Conservation (phyloP, 306 rosid genomes). For the Oemleria cerasiformis region DNA sequence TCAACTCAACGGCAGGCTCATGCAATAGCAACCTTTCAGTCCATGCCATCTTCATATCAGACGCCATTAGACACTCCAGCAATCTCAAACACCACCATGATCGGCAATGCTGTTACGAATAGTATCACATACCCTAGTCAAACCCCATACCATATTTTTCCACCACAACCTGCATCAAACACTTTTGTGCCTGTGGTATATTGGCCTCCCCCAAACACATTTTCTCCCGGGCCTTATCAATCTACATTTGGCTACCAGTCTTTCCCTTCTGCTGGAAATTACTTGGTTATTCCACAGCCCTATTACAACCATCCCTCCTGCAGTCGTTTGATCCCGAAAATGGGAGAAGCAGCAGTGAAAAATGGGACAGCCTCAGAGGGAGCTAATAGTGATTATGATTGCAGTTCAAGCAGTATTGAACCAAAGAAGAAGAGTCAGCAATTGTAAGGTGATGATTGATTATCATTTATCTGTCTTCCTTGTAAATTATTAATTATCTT, state of each 20-base stretch:
- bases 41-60: constrained; percentile 42
- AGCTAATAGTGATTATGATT: constrained; percentile 42
- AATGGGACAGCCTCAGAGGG: constrained; percentile 35
- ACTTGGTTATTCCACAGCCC: constrained; percentile 54
- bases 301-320: constrained; percentile 34
- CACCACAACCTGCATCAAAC: constrained; percentile 43
- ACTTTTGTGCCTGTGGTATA: constrained; percentile 63
- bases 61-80: constrained; percentile 30
- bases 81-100: constrained; percentile 28
- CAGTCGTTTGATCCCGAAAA: constrained; percentile 32
- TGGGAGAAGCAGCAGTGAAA: constrained; percentile 36
- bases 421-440: constrained; percentile 29
- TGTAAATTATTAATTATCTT: background rate
- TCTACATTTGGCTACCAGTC: constrained; percentile 50
- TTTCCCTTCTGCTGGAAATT: constrained; percentile 52
- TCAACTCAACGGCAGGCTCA: constrained; percentile 38
- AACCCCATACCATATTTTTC: constrained; percentile 38
- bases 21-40: constrained; percentile 46
- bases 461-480: constrained; percentile 1
- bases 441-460: constrained; percentile 8
- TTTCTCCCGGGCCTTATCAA: constrained; percentile 48
- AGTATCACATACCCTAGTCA: constrained; percentile 30
- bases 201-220: constrained; percentile 77
- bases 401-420: constrained; percentile 45
- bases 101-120: constrained; percentile 29